phyloP scores from a whole-genome alignment of 805 yeast genomes.

The Candida arabinofermentans region DNA sequence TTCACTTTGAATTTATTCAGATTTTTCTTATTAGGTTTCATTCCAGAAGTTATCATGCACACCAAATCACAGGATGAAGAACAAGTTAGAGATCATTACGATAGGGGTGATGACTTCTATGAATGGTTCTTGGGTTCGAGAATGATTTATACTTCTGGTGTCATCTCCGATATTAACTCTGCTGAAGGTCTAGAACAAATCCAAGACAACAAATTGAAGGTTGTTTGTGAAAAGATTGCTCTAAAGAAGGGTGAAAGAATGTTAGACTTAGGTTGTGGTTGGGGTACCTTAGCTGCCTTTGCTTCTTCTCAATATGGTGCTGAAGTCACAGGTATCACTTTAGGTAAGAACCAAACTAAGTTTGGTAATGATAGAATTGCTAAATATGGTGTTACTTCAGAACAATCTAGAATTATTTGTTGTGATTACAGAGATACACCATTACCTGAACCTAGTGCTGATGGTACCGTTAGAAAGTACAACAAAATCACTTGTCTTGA shows the following conservation, averaged over 20 bases:
- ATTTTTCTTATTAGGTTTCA: conserved; percentile 80
- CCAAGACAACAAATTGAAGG: conserved; percentile 86
- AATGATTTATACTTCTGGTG: conserved; percentile 90
- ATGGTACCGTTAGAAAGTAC: conserved; percentile 47
- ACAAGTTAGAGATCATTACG: conserved; percentile 93
- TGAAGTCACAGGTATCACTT: conserved; percentile 80
- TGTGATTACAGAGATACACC: conserved; percentile 91
- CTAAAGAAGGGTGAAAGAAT: conserved; percentile 67
- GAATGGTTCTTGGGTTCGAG: conserved; percentile 92
- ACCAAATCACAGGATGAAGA: conserved; percentile 93
- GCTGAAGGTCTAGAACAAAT: conserved; percentile 75
- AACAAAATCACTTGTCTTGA: conserved; percentile 87
- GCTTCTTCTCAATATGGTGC: conserved; percentile 84
- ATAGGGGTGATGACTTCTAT: conserved; percentile 94
- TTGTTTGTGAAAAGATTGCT: conserved; percentile 83
- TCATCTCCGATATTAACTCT: conserved; percentile 62
- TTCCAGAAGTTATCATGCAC: conserved; percentile 90
- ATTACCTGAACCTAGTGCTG: conserved; percentile 42
- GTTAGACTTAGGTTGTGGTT: conserved; percentile 90
- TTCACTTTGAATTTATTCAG: conserved; percentile 75
- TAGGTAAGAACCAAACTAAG: conserved; percentile 86
- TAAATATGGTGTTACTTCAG: conserved; percentile 60
- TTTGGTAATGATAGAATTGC: conserved; percentile 75
- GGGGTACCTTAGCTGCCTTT: conserved; percentile 90
- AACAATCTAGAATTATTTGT: conserved; percentile 77